Evolutionary conservation across 2,329 filamentous ascomycete species (phyloP).

Genomic region (Colletotrichum lindemuthianum): DNA sequence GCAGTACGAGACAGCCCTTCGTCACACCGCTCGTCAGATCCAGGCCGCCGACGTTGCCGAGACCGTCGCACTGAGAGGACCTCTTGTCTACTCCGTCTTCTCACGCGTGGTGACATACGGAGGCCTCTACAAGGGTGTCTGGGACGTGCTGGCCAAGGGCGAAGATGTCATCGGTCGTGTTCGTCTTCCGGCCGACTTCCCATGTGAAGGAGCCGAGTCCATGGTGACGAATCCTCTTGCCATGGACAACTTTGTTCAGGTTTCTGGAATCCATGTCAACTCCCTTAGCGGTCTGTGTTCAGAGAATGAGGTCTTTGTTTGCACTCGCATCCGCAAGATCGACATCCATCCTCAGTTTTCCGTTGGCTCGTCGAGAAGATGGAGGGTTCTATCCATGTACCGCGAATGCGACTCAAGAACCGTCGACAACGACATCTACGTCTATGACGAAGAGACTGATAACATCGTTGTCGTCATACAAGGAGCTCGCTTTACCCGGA

Average conservation of each 20-base stretch:
- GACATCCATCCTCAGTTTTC: not conserved
- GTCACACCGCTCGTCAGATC: not conserved
- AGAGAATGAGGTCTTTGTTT: conserved; percentile 5
- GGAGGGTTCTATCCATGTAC: conserved; percentile 8
- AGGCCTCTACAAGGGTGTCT: not conserved
- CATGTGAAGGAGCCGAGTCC: not conserved
- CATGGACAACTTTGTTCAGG: conserved; percentile 9
- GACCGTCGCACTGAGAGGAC: not conserved
- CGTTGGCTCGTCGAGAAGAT: not conserved
- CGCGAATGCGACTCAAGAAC: conserved; percentile 3
- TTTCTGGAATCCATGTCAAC: conserved; percentile 3
- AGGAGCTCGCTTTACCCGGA: not conserved
- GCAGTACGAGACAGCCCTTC: not conserved
- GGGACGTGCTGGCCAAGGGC: not conserved
- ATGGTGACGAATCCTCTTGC: not conserved
- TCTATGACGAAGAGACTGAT: not conserved
- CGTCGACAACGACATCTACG: conserved; percentile 2
- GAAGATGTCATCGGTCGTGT: not conserved
- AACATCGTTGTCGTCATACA: not conserved
- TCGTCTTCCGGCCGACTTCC: not conserved
- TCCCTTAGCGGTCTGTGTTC: not conserved
- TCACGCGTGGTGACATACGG: conserved; percentile 1
- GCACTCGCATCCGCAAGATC: not conserved
- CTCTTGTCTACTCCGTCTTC: conserved; percentile 2
- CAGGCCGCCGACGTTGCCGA: not conserved